phyloP scores from a whole-genome alignment of 1,139 yeast species.

The Pneumocystis oryctolagi region DNA sequence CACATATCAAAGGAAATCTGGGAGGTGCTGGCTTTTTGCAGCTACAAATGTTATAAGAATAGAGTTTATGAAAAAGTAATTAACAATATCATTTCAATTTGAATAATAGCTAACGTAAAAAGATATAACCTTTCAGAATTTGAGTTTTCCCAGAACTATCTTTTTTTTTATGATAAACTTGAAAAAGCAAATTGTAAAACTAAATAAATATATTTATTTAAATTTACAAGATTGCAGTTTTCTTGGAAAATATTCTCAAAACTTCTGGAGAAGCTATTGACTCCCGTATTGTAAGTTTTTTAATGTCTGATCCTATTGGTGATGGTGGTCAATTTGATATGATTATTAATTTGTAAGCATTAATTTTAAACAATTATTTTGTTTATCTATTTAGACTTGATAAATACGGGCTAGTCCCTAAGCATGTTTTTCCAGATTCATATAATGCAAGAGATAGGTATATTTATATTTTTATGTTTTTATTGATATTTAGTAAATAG shows the following conservation, averaged over 20 bases:
- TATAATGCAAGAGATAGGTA: conserved; percentile 30
- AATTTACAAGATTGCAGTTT: conserved; percentile 17
- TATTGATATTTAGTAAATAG: conserved; percentile 28
- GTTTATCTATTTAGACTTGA: conserved; percentile 21
- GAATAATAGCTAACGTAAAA: not conserved
- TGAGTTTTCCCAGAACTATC: conserved; percentile 41
- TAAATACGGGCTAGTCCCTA: conserved; percentile 50
- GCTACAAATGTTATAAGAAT: conserved; percentile 58
- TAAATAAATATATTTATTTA: not conserved
- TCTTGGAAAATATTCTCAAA: conserved; percentile 43
- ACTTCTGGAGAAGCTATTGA: conserved; percentile 41
- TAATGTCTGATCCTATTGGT: conserved; percentile 38
- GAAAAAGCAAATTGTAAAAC: conserved; percentile 35
- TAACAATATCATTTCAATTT: not conserved
- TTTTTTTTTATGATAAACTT: conserved; percentile 42
- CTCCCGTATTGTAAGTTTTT: conserved; percentile 37
- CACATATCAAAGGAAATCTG: conserved; percentile 58
- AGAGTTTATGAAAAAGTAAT: conserved; percentile 39
- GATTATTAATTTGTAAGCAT: conserved; percentile 38
- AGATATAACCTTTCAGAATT: conserved; percentile 45
- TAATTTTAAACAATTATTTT: not conserved
- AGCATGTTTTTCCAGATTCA: conserved; percentile 45
- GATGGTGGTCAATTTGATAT: conserved; percentile 69
- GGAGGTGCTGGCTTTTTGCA: conserved; percentile 83
- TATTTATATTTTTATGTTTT: conserved; percentile 3